Percentiles rank a stretch among this genome's conserved stretches.
Conservation (phyloP, 139 green algal genomes). For the Picochlorum sp. region DNA sequence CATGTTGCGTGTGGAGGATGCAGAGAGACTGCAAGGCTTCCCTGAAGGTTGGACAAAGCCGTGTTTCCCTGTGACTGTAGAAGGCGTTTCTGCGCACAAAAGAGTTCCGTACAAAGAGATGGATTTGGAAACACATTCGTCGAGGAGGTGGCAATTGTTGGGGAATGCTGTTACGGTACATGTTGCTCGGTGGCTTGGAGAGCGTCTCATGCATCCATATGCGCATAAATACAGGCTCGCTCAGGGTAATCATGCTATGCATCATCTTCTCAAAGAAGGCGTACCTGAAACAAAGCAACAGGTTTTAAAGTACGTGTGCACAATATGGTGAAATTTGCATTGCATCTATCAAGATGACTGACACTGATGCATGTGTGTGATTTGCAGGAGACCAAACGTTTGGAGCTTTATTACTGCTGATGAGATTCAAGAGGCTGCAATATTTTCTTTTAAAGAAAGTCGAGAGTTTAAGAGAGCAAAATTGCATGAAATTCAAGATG, state of each 20-base stretch:
- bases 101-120: slow-evolving; percentile 27
- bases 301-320: too few relatives aligned
- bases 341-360: too few relatives aligned
- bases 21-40: slow-evolving; percentile 74
- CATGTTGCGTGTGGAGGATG: slow-evolving; percentile 66
- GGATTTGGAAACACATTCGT: slow-evolving; percentile 26
- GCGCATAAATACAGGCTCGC: slow-evolving; percentile 43
- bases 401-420: slow-evolving; percentile 22
- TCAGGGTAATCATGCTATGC: not conserved
- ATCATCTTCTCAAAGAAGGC: slow-evolving; percentile 18
- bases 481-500: slow-evolving; percentile 1
- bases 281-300: not conserved
- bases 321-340: too few relatives aligned
- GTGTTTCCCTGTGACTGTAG: slow-evolving; percentile 48
- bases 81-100: not conserved
- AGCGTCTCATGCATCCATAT: slow-evolving; percentile 57
- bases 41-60: slow-evolving; percentile 51
- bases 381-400: slow-evolving; percentile 7
- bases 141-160: slow-evolving; percentile 56
- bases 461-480: not conserved
- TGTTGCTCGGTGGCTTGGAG: slow-evolving; percentile 67
- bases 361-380: too few relatives aligned
- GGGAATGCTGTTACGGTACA: slow-evolving; percentile 78
- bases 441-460: slow-evolving; percentile 10
- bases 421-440: slow-evolving; percentile 17